Conservation (phyloP, 2,329 filamentous ascomycete genomes). For the Arthrobotrys sinensis region DNA sequence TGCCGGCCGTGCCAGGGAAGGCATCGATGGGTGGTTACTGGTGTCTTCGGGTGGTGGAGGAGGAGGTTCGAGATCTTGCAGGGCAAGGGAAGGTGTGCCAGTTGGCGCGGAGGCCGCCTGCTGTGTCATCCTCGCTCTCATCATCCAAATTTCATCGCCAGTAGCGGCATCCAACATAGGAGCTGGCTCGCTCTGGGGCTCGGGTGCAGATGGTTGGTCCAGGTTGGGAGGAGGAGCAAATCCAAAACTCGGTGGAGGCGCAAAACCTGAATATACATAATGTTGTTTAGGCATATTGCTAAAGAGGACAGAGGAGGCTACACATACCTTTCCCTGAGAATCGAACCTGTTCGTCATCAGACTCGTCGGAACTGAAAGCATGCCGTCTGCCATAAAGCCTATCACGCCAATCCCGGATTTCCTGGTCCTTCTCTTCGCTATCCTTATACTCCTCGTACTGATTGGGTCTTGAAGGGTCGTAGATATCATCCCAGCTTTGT, state of each 20-base stretch:
- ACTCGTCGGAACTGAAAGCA: constrained; percentile 69
- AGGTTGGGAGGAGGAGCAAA: constrained; percentile 66
- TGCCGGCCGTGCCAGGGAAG: neutral
- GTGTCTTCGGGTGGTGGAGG: neutral
- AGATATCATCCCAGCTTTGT: constrained; percentile 92
- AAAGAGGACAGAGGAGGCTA: neutral
- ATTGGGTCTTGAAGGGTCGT: constrained; percentile 86
- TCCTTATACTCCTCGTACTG: constrained; percentile 86
- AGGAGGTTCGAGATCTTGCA: constrained; percentile 19
- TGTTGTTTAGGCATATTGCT: neutral
- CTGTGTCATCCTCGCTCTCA: constrained; percentile 80
- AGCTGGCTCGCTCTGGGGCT: constrained; percentile 67
- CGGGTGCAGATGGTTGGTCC: constrained; percentile 72
- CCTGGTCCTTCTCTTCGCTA: constrained; percentile 85
- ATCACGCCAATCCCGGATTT: constrained; percentile 88
- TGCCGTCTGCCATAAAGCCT: constrained; percentile 78
- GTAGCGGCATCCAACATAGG: constrained; percentile 65
- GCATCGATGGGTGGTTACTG: neutral
- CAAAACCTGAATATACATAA: constrained; percentile 67
- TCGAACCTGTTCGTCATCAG: constrained; percentile 67
- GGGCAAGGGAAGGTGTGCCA: constrained; percentile 66
- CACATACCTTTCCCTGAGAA: constrained; percentile 30
- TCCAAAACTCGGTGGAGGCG: constrained; percentile 68
- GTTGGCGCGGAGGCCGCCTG: constrained; percentile 71
- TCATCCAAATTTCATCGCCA: constrained; percentile 69